These are phyloP conservation scores for Aureobasidium sp. DNA, from an alignment of 2,329 filamentous ascomycete species.

Conservation along the genomic window DNA sequence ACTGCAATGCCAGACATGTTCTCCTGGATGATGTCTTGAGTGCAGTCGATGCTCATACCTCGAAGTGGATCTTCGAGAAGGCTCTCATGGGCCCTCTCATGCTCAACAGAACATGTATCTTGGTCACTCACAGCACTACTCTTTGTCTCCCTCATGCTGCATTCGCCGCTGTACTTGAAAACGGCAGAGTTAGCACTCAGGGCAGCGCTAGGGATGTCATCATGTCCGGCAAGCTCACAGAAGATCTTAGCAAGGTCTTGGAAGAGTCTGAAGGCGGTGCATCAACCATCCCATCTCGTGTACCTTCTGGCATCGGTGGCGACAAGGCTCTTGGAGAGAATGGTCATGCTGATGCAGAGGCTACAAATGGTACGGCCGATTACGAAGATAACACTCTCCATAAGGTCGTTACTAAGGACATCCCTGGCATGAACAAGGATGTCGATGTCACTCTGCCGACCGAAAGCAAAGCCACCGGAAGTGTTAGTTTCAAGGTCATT, in stretches of 20 bases:
- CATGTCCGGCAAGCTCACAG: conserved; percentile 78
- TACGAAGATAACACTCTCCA: conserved; percentile 39
- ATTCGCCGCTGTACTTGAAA: conserved; percentile 78
- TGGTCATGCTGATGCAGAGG: conserved; percentile 43
- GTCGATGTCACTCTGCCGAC: conserved; percentile 33
- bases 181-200: conserved; percentile 70
- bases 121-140: conserved; percentile 93
- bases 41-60: conserved; percentile 94
- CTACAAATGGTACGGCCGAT: conserved; percentile 27
- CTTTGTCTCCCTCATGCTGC: conserved; percentile 75
- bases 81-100: conserved; percentile 87
- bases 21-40: conserved; percentile 92
- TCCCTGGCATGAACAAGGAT: conserved; percentile 31
- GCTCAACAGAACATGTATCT: conserved; percentile 79
- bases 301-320: conserved; percentile 65
- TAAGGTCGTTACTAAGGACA: conserved; percentile 35
- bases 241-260: conserved; percentile 63
- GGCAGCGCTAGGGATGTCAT: conserved; percentile 75
- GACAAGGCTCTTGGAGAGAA: conserved; percentile 36
- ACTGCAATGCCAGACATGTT: conserved; percentile 85
- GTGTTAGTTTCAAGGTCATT: conserved; percentile 83
- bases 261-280: conserved; percentile 57
- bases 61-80: conserved; percentile 95
- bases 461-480: conserved; percentile 76
- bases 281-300: conserved; percentile 70